Evolutionary conservation across 495 filamentous ascomycete genomes (phyloP), one percentile per base, ranked within the genome.

Genomic region (Pseudotulostoma volvatum): DNA sequence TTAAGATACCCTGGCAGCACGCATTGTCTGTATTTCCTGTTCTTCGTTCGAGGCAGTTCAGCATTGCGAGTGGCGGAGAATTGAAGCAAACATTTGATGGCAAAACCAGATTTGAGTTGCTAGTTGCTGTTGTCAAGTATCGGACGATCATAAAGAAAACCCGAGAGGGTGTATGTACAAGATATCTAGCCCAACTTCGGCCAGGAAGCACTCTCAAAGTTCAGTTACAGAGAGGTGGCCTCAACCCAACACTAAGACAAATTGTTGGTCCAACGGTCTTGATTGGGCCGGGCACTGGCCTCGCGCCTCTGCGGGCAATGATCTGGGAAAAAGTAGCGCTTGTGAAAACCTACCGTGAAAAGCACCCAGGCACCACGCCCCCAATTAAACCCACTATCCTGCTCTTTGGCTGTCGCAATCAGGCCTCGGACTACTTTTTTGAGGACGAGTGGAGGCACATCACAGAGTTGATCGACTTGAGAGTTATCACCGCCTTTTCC

Each of bases 91-190:
- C 46, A 3, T 33, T 45, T 0, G 55, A 56, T 20, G 56, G 54
- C 4, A 55, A 55, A 14, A 66, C 68, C 1, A 64, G 60, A 9
- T 65, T 96, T 18, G 77, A 94, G 40, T 64, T 96, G 9, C 62
- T 95, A 15, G 74, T 84, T 9, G 92, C 90, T n/a, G 76, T 95
- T 19, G 85, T 94, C 33, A 83, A 87, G 47, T 96, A 93, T 54
- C 71, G 75, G 33, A 93, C 87, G 2, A 77, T 93, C 9, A 79
- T 96, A 44, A 84, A 83, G 52, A 78, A 79, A 38, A 77, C 81
- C 2, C 69, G 92, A 14, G 72, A 90, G 49, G 90, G 90, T 0
- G 78, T 96, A 30, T 94, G 87, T 52, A 92, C 90, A 11, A 74
- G 81, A 11, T 96, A 92, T 50, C 62, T 96, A 18, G 69, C 79